Percentiles rank a stretch among this genome's conserved stretches.
Evolutionary conservation across 2,329 filamentous ascomycete species (phyloP).

Genomic region (Plectosphaerella sp.): DNA sequence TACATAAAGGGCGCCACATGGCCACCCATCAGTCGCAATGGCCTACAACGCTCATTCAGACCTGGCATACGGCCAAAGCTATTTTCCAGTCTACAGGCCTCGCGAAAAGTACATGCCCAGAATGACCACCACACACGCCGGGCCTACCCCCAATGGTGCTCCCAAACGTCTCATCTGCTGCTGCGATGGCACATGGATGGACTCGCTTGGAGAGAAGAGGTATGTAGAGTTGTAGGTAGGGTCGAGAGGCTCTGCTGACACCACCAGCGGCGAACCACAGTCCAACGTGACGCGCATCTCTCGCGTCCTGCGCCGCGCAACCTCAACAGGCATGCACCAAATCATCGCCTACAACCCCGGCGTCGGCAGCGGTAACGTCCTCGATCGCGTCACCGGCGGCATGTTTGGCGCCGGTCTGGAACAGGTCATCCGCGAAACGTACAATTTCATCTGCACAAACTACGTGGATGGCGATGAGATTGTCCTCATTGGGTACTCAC

Average conservation of each 20-base stretch:
- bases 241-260: slow-evolving; percentile 2
- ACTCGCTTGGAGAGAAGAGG: slow-evolving; percentile 7
- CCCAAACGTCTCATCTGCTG: slow-evolving; percentile 24
- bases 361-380: slow-evolving; percentile 19
- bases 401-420: slow-evolving; percentile 18
- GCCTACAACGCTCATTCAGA: background rate
- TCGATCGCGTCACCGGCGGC: slow-evolving; percentile 17
- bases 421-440: slow-evolving; percentile 26
- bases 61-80: background rate
- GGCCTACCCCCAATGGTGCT: background rate
- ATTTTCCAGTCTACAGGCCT: background rate
- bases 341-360: slow-evolving; percentile 31
- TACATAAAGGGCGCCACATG: background rate
- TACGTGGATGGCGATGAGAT: slow-evolving; percentile 27
- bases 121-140: background rate
- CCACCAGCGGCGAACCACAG: slow-evolving; percentile 2
- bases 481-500: slow-evolving; percentile 28
- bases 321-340: slow-evolving; percentile 24
- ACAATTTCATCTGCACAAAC: slow-evolving; percentile 30
- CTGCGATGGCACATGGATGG: slow-evolving; percentile 32
- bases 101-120: background rate
- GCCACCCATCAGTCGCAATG: background rate
- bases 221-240: background rate
- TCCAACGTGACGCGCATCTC: slow-evolving; percentile 28
- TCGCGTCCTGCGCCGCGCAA: slow-evolving; percentile 21